These are phyloP conservation scores for Candida cerambycidarum DNA, from an alignment of 805 yeast genomes.

Conservation along the genomic window DNA sequence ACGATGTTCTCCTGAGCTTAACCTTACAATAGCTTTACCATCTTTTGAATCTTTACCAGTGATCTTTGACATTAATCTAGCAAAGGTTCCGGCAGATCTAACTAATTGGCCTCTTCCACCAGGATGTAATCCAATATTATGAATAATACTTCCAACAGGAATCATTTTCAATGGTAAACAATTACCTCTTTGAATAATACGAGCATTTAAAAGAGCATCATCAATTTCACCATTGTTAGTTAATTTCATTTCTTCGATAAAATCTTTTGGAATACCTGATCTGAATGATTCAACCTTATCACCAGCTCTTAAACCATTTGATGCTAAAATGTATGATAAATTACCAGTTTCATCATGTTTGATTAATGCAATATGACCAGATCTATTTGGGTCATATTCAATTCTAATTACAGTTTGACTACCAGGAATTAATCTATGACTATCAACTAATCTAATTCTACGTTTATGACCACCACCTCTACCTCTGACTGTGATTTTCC, in stretches of 20 bases:
- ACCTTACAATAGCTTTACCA: slow-evolving; percentile 63
- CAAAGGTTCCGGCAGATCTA: slow-evolving; percentile 93
- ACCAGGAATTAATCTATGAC: slow-evolving; percentile 64
- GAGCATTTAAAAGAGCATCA: slow-evolving; percentile 84
- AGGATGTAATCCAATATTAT: slow-evolving; percentile 74
- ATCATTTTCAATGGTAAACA: slow-evolving; percentile 90
- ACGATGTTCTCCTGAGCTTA: slow-evolving; percentile 93
- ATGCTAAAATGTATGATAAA: slow-evolving; percentile 80
- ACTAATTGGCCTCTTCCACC: slow-evolving; percentile 84
- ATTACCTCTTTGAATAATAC: slow-evolving; percentile 90
- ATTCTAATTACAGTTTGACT: slow-evolving; percentile 79
- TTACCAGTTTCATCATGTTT: slow-evolving; percentile 61
- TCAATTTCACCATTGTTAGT: slow-evolving; percentile 77
- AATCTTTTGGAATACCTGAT: slow-evolving; percentile 75
- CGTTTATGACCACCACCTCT: slow-evolving; percentile 97
- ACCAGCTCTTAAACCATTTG: slow-evolving; percentile 91
- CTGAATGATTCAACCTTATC: slow-evolving; percentile 89
- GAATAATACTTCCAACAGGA: slow-evolving; percentile 91
- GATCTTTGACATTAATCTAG: slow-evolving; percentile 77
- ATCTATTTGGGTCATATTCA: slow-evolving; percentile 94
- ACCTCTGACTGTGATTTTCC: slow-evolving; percentile 87
- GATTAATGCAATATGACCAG: slow-evolving; percentile 87
- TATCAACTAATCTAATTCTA: slow-evolving; percentile 81
- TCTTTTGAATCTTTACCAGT: slow-evolving; percentile 37
- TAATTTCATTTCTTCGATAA: slow-evolving; percentile 67